Percentiles rank a stretch among this genome's conserved stretches.
These are phyloP conservation scores for Schoenoplectus triqueter DNA, from an alignment of 202 grass and related monocot species.

Conservation along the genomic window DNA sequence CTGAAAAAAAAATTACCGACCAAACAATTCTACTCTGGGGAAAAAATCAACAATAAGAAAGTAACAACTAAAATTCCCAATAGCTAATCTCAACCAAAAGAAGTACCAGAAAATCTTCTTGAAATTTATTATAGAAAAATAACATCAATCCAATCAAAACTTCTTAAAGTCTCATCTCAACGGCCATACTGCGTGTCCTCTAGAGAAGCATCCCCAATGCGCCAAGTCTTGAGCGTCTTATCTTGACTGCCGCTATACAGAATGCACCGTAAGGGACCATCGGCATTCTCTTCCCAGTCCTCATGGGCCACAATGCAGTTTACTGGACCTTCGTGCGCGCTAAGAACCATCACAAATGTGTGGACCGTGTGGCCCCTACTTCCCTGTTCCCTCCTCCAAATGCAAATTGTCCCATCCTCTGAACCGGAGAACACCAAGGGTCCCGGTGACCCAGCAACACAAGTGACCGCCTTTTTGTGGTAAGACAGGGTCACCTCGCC, in stretches of 20 bases:
- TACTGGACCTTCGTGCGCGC: conserved; percentile 40
- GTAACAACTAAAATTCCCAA: too few relatives aligned
- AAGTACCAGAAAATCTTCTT: too few relatives aligned
- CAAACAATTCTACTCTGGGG: too few relatives aligned
- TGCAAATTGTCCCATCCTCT: conserved; percentile 39
- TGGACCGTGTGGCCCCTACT: conserved; percentile 5
- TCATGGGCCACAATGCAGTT: conserved; percentile 42
- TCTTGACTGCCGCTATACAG: conserved; percentile 49
- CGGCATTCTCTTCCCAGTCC: neutral
- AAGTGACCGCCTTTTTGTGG: conserved; percentile 37
- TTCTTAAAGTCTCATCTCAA: neutral
- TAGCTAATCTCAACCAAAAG: too few relatives aligned
- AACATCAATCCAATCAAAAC: neutral
- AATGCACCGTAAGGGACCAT: conserved; percentile 21
- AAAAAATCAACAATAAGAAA: too few relatives aligned
- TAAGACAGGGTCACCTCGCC: conserved; percentile 11
- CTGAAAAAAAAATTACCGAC: too few relatives aligned
- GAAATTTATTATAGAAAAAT: neutral
- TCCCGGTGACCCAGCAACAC: conserved; percentile 32
- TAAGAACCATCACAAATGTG: conserved; percentile 35
- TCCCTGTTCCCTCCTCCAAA: conserved; percentile 24
- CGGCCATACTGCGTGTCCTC: neutral
- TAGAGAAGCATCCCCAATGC: conserved; percentile 35
- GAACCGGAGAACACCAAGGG: conserved; percentile 47
- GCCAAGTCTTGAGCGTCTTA: conserved; percentile 52